Conservation (phyloP, 2,329 filamentous ascomycete species). For the Cercospora nicotianae region DNA sequence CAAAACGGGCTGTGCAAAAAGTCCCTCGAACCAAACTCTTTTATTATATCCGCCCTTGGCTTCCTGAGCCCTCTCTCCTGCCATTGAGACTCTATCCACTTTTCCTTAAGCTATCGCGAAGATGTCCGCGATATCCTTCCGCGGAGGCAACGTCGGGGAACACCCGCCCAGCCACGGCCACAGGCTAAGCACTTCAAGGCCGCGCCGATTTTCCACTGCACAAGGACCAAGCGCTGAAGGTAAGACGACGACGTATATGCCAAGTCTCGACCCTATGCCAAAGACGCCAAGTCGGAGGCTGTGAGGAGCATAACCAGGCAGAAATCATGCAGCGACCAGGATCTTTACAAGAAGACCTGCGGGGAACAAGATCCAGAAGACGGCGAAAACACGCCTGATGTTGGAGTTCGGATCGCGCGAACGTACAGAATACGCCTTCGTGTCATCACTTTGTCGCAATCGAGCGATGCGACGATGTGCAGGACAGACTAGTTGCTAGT, state of each 20-base stretch:
- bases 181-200: constrained; percentile 8
- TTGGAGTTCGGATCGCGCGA: background rate
- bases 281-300: background rate
- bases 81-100: background rate
- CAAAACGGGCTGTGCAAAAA: background rate
- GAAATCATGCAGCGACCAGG: constrained; percentile 1
- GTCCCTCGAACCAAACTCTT: background rate
- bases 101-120: background rate
- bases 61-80: background rate
- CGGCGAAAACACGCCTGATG: background rate
- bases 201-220: constrained; percentile 25
- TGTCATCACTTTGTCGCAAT: background rate
- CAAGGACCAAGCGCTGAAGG: constrained; percentile 27
- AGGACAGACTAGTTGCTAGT: background rate
- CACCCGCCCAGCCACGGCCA: constrained; percentile 12
- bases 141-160: constrained; percentile 11
- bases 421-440: background rate
- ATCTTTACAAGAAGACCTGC: background rate
- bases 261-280: constrained; percentile 4
- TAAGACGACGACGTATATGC: constrained; percentile 16
- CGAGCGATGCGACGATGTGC: background rate
- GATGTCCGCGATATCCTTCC: constrained; percentile 12
- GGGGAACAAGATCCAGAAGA: background rate
- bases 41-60: background rate
- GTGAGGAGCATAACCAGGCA: background rate